These are phyloP conservation scores for Podospora didyma DNA, from an alignment of 495 filamentous ascomycete genomes.

Conservation along the genomic window DNA sequence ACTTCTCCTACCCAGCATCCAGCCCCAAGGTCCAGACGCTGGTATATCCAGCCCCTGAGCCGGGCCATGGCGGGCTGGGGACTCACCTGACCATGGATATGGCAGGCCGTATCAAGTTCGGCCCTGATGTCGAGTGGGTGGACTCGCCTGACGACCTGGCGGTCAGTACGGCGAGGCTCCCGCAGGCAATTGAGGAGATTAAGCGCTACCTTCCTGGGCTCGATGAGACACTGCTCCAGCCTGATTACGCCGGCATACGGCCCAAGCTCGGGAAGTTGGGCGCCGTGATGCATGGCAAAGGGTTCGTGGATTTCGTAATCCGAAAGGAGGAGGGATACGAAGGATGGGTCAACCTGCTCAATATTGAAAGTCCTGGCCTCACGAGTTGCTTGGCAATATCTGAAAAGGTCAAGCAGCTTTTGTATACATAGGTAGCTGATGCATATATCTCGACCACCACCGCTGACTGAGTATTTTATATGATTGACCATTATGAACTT, in stretches of 20 bases:
- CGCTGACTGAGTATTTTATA: not conserved
- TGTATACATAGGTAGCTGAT: constrained; percentile 50
- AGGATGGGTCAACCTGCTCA: constrained; percentile 89
- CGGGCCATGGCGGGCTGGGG: constrained; percentile 78
- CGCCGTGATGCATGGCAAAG: constrained; percentile 50
- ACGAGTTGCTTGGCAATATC: constrained; percentile 88
- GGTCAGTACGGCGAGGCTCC: constrained; percentile 53
- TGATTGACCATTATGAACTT: too few relatives aligned
- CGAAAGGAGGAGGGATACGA: constrained; percentile 72
- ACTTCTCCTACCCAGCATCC: constrained; percentile 77
- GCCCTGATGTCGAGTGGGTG: constrained; percentile 95
- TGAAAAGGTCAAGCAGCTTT: constrained; percentile 69
- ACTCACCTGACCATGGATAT: constrained; percentile 93
- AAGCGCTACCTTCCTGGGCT: constrained; percentile 72
- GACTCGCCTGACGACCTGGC: constrained; percentile 37
- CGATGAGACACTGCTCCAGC: constrained; percentile 57
- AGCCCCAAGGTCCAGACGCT: constrained; percentile 66
- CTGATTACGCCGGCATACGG: constrained; percentile 88
- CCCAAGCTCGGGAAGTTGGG: constrained; percentile 73
- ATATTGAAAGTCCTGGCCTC: constrained; percentile 92
- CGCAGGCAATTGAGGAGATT: constrained; percentile 70
- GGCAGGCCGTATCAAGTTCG: constrained; percentile 81
- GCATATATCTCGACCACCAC: not conserved
- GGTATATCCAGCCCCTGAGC: constrained; percentile 79
- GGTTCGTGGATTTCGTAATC: constrained; percentile 84